A percentile compares a stretch with the other conserved stretches of the same genome.
Conservation (phyloP, 148 eudicot species). For the Dianthus caryophyllus region DNA sequence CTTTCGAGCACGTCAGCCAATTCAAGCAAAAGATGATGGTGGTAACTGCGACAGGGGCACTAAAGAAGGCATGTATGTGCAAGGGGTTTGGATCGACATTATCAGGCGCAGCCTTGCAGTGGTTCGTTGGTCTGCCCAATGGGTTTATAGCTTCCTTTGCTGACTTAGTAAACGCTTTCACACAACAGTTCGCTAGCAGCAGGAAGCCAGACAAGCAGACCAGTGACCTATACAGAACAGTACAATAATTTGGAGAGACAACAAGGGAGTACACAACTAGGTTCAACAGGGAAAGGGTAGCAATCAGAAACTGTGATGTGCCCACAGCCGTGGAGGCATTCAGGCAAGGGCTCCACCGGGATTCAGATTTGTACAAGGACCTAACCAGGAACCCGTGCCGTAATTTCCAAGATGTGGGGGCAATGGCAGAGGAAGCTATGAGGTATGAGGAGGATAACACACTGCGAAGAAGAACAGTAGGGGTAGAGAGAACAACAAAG, state of each 20-base stretch:
- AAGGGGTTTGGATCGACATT: neutral
- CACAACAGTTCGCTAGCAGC: neutral
- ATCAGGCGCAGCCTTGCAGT: neutral
- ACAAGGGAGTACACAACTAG: too few species aligned
- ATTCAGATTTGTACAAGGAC: neutral
- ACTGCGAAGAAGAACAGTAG: too few species aligned
- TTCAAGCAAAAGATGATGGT: neutral
- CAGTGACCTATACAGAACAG: too few species aligned
- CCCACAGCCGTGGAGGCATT: neutral
- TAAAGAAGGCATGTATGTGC: neutral
- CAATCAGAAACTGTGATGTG: neutral
- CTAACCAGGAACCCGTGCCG: too few species aligned
- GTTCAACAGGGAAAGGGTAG: too few species aligned
- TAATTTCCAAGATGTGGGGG: too few species aligned
- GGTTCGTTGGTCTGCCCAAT: too few species aligned
- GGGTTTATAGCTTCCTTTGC: neutral
- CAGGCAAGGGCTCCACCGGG: neutral
- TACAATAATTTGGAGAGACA: too few species aligned
- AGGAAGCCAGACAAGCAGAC: too few species aligned
- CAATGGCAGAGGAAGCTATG: too few species aligned
- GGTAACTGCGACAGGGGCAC: neutral
- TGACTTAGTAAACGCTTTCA: neutral
- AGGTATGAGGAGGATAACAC: too few species aligned
- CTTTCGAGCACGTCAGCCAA: neutral
- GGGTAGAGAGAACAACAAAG: too few species aligned